These are phyloP conservation scores for Dacryopinax primogenitus DNA, from an alignment of 768 basidiomycete genomes.

Conservation along the genomic window DNA sequence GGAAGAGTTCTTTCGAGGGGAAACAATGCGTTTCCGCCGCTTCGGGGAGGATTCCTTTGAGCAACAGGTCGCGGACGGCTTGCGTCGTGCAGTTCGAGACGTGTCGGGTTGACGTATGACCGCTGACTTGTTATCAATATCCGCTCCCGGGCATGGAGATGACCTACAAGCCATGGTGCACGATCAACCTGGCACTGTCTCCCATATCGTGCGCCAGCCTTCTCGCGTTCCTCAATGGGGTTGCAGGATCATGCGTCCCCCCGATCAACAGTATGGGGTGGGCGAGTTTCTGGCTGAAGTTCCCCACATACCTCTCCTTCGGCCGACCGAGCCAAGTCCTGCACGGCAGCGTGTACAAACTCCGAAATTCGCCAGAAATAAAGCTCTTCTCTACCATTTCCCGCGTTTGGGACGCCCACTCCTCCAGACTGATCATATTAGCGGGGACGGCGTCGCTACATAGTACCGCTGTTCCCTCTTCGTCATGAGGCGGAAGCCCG, in stretches of 20 bases:
- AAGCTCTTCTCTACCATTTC: neutral
- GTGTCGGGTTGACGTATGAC: neutral
- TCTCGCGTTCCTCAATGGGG: slow-evolving; percentile 3
- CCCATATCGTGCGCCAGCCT: neutral
- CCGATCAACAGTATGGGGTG: neutral
- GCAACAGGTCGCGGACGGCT: neutral
- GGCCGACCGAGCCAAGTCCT: neutral
- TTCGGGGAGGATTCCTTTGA: neutral
- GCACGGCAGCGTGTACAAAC: neutral
- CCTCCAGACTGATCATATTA: neutral
- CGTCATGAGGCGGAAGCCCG: neutral
- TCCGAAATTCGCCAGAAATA: neutral
- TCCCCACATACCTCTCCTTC: neutral
- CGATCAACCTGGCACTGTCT: slow-evolving; percentile 1
- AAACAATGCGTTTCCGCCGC: neutral
- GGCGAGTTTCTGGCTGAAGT: slow-evolving; percentile 4
- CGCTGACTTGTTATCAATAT: neutral
- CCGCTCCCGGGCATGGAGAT: neutral
- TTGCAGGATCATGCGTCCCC: neutral
- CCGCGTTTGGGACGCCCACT: neutral
- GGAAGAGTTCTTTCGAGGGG: neutral
- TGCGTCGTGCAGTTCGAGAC: slow-evolving; percentile 4
- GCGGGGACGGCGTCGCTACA: slow-evolving; percentile 1
- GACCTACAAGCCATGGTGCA: neutral
- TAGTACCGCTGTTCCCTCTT: neutral